phyloP scores from a whole-genome alignment of 23 red algal genomes.

The Pyropia haitanensis region DNA sequence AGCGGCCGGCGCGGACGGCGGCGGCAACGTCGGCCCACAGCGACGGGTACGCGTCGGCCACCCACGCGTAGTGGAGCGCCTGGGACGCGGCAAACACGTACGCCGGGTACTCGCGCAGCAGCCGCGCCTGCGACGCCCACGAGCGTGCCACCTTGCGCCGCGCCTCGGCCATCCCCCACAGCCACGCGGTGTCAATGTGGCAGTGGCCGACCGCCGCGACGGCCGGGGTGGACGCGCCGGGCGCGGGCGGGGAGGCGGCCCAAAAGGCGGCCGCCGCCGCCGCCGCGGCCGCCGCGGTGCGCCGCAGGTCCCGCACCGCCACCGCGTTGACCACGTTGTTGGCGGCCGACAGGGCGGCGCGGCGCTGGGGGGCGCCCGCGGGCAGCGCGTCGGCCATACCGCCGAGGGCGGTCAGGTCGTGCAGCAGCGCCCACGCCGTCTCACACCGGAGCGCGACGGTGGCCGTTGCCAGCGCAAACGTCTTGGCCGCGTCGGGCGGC shows the following conservation, averaged over 20 bases:
- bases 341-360: constrained; percentile 33
- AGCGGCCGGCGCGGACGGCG: constrained; percentile 22
- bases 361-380: constrained; percentile 20
- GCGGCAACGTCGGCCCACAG: constrained; percentile 35
- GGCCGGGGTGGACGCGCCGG: constrained; percentile 13
- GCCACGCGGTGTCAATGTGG: constrained; percentile 81
- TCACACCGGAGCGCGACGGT: constrained; percentile 41
- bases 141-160: constrained; percentile 60
- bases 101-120: constrained; percentile 45
- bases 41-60: constrained; percentile 37
- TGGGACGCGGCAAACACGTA: constrained; percentile 57
- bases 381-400: constrained; percentile 35
- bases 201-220: constrained; percentile 51
- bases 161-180: constrained; percentile 66
- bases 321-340: constrained; percentile 73
- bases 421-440: constrained; percentile 48
- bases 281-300: constrained; percentile 1
- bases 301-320: constrained; percentile 18
- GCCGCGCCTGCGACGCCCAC: constrained; percentile 50
- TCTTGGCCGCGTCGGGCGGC: constrained; percentile 49
- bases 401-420: constrained; percentile 46
- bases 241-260: background rate
- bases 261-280: constrained; percentile 40
- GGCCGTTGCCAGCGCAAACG: constrained; percentile 33
- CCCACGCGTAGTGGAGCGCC: constrained; percentile 70